Conservation (phyloP, 768 basidiomycete genomes). For the Lactifluus hygrophoroides region DNA sequence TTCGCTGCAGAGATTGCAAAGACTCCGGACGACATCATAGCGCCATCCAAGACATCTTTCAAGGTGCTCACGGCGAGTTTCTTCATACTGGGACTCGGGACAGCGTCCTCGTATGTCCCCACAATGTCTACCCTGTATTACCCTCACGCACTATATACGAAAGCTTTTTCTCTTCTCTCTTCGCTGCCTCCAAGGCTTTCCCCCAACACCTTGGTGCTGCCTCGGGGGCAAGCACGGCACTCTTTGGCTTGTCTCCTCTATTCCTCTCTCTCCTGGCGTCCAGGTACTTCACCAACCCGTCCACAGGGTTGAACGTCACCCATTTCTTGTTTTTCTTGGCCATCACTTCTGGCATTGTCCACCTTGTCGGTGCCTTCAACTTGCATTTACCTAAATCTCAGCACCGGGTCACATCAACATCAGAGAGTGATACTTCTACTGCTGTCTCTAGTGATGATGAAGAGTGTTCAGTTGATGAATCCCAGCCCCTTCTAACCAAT, state of each 20-base stretch:
- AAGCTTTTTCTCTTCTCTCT: conserved; percentile 60
- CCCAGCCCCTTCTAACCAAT: conserved; percentile 26
- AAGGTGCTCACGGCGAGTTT: conserved; percentile 48
- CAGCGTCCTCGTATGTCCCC: conserved; percentile 59
- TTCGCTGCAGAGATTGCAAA: conserved; percentile 52
- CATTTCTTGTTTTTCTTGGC: conserved; percentile 53
- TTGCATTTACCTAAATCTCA: conserved; percentile 31
- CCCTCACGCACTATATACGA: not conserved
- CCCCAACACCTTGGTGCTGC: conserved; percentile 56
- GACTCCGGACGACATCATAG: conserved; percentile 32
- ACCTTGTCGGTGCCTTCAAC: conserved; percentile 41
- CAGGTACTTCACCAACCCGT: conserved; percentile 43
- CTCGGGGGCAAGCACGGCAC: conserved; percentile 56
- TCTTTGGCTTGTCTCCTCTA: conserved; percentile 78
- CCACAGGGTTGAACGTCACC: conserved; percentile 38
- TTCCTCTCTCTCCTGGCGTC: conserved; percentile 61
- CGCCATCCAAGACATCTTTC: conserved; percentile 39
- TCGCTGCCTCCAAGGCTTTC: conserved; percentile 66
- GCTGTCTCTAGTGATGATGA: conserved; percentile 20
- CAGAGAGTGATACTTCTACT: conserved; percentile 13
- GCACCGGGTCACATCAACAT: not conserved
- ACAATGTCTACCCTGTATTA: not conserved
- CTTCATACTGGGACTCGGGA: conserved; percentile 55
- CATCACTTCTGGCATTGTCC: conserved; percentile 40
- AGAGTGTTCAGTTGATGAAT: conserved; percentile 14